A percentile compares a stretch with the other conserved stretches of the same genome.
phyloP scores from a whole-genome alignment of 1,139 yeast genomes.

The Zygosaccharomyces sapae region DNA sequence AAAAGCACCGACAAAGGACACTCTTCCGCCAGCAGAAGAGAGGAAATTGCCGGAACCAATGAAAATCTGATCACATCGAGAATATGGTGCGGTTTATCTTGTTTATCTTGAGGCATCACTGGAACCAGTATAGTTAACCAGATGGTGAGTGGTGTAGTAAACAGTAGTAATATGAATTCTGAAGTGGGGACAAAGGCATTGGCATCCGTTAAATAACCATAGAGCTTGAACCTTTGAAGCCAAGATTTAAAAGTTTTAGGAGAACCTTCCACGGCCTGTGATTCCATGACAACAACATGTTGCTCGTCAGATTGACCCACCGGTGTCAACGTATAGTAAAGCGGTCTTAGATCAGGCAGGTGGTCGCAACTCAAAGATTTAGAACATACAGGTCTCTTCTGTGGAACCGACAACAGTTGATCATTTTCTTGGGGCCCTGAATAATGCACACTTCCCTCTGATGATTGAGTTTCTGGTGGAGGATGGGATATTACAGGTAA shows the following conservation, averaged over 20 bases:
- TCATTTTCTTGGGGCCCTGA: slow-evolving; percentile 1
- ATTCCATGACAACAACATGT: background rate
- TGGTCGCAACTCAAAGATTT: slow-evolving; percentile 22
- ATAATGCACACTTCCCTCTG: slow-evolving; percentile 5
- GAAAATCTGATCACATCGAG: slow-evolving; percentile 10
- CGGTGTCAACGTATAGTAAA: background rate
- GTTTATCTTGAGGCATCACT: slow-evolving; percentile 7
- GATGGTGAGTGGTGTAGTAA: slow-evolving; percentile 22
- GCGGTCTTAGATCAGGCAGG: slow-evolving; percentile 12
- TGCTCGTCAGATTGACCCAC: background rate
- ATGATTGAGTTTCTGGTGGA: slow-evolving; percentile 5
- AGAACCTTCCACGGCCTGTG: background rate
- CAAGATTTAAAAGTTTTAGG: slow-evolving; percentile 6
- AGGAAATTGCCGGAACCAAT: slow-evolving; percentile 8
- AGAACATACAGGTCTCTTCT: slow-evolving; percentile 11
- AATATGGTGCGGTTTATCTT: slow-evolving; percentile 6
- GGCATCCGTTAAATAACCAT: slow-evolving; percentile 10
- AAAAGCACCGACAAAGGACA: slow-evolving; percentile 10
- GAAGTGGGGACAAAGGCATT: slow-evolving; percentile 11
- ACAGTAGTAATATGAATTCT: slow-evolving; percentile 19
- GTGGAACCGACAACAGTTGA: slow-evolving; percentile 5
- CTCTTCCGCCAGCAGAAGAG: slow-evolving; percentile 7
- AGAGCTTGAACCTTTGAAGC: slow-evolving; percentile 9
- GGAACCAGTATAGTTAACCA: slow-evolving; percentile 19
- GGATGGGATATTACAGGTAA: slow-evolving; percentile 4